phyloP scores from a whole-genome alignment of 257 asterid species.

The Solanum chilense region DNA sequence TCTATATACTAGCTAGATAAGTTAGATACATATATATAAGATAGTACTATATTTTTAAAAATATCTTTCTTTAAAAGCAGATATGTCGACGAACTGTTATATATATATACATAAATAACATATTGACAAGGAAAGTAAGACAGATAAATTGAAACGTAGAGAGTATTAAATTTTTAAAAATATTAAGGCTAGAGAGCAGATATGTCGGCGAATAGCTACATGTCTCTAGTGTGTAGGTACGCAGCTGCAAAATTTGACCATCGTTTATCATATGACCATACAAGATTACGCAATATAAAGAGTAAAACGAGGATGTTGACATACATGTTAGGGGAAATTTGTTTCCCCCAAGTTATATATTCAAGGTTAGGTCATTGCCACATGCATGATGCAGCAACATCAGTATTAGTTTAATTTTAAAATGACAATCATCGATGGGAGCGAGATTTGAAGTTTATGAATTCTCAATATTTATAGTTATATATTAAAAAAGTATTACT shows the following conservation, averaged over 20 bases:
- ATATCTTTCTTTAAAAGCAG: not conserved
- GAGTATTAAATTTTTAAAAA: not conserved
- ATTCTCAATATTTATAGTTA: no score
- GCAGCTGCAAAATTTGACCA: slow-evolving; percentile 23
- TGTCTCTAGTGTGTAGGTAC: not conserved
- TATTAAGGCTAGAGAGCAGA: not conserved
- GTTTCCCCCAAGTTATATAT: slow-evolving; percentile 1
- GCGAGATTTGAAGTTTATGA: no score
- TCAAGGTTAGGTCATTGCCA: slow-evolving; percentile 10
- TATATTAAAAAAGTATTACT: no score
- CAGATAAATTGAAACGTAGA: accelerated
- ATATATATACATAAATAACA: not conserved
- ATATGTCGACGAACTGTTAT: no score
- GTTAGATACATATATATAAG: no score
- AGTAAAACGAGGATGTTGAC: slow-evolving; percentile 1
- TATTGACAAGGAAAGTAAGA: not conserved
- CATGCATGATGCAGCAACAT: slow-evolving; percentile 2
- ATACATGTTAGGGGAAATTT: not conserved
- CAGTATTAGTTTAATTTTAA: not conserved
- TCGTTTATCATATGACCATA: not conserved
- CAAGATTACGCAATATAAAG: slow-evolving; percentile 9
- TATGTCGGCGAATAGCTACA: not conserved
- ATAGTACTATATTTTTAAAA: no score
- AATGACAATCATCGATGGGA: not conserved
- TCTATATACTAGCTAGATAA: not conserved